A percentile compares a stretch with the other conserved stretches of the same genome.
These are phyloP conservation scores for Adansonia gregorii DNA, from an alignment of 441 rosid species.

Conservation along the genomic window DNA sequence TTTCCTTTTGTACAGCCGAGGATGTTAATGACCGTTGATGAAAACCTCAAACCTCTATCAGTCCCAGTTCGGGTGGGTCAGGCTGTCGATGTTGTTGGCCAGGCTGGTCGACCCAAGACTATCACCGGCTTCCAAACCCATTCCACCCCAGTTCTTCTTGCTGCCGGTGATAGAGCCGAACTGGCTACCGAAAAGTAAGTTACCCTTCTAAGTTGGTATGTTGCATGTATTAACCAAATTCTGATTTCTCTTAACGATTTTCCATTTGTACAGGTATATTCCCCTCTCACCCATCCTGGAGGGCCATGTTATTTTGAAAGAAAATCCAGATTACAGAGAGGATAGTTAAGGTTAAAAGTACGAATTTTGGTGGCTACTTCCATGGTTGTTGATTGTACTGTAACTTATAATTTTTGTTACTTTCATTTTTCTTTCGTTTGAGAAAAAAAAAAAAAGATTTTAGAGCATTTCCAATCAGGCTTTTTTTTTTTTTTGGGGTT, in stretches of 20 bases:
- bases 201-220: not conserved
- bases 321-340: conserved; percentile 79
- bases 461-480: too few relatives aligned
- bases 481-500: too few relatives aligned
- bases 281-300: conserved; percentile 89
- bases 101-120: conserved; percentile 97
- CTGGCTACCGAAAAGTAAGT: conserved; percentile 91
- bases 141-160: conserved; percentile 93
- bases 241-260: not conserved
- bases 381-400: not conserved
- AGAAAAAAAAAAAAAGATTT: too few relatives aligned
- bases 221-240: not conserved
- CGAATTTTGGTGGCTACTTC: not conserved
- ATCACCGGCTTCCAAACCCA: conserved; percentile 98
- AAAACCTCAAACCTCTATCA: conserved; percentile 75
- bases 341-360: conserved; percentile 30
- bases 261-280: conserved; percentile 60
- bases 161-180: conserved; percentile 97
- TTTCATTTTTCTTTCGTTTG: not conserved
- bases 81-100: conserved; percentile 96
- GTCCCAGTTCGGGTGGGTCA: conserved; percentile 95
- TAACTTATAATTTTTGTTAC: not conserved
- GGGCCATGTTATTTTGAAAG: conserved; percentile 85
- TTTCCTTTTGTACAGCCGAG: conserved; percentile 62
- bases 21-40: conserved; percentile 89